Conservation (phyloP, 2,329 filamentous ascomycete genomes). For the Penicillium capsulatum region DNA sequence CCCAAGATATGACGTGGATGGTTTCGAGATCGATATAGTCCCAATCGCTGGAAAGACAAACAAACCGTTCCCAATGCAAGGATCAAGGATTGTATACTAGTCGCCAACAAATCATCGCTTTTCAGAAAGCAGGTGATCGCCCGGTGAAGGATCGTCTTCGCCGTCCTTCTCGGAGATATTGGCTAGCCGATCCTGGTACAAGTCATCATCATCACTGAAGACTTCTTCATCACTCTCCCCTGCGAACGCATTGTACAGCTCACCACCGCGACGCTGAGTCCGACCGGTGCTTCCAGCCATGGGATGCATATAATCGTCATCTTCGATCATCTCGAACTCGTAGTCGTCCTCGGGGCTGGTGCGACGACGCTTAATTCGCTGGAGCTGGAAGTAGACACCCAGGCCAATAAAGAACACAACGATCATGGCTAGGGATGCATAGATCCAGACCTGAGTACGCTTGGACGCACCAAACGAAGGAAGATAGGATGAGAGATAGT, state of each 20-base stretch:
- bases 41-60: slow-evolving; percentile 16
- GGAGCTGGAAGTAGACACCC: slow-evolving; percentile 74
- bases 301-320: slow-evolving; percentile 59
- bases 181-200: slow-evolving; percentile 31
- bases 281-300: slow-evolving; percentile 48
- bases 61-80: slow-evolving; percentile 14
- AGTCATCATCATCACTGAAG: slow-evolving; percentile 45
- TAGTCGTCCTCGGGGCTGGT: slow-evolving; percentile 77
- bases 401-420: slow-evolving; percentile 75
- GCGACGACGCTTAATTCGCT: slow-evolving; percentile 69
- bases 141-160: slow-evolving; percentile 14
- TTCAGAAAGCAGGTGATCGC: slow-evolving; percentile 16
- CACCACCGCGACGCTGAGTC: slow-evolving; percentile 64
- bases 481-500: slow-evolving; percentile 76
- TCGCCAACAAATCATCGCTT: slow-evolving; percentile 13
- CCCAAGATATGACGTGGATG: slow-evolving; percentile 3
- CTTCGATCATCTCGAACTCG: slow-evolving; percentile 89
- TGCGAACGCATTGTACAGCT: slow-evolving; percentile 96
- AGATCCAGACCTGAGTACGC: slow-evolving; percentile 90
- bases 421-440: slow-evolving; percentile 78
- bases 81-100: slow-evolving; percentile 8
- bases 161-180: slow-evolving; percentile 22
- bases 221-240: slow-evolving; percentile 78
- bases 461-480: slow-evolving; percentile 87
- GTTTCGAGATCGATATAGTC: slow-evolving; percentile 5